phyloP scores from a whole-genome alignment of 805 yeast genomes.

The Zygosaccharomyces pseudorouxii region DNA sequence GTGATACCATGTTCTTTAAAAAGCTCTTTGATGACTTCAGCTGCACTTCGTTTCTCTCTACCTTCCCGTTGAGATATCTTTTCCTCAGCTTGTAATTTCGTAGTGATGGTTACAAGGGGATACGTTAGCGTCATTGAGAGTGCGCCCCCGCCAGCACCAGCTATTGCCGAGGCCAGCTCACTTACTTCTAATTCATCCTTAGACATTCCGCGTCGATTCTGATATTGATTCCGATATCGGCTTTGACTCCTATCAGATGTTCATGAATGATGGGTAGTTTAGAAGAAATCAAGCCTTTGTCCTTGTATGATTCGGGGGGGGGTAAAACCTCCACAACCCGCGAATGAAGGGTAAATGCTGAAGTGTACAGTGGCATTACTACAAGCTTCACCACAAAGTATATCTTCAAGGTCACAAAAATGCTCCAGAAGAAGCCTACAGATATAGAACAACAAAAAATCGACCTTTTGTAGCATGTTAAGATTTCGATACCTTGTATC shows the following conservation, averaged over 20 bases:
- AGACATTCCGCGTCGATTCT: conserved; percentile 3
- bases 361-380: too few species aligned
- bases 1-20: conserved; percentile 54
- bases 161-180: conserved; percentile 74
- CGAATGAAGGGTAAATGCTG: too few species aligned
- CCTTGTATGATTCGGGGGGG: too few species aligned
- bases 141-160: conserved; percentile 94
- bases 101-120: conserved; percentile 81
- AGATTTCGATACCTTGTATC: too few species aligned
- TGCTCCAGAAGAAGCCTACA: too few species aligned
- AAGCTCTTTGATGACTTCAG: conserved; percentile 44
- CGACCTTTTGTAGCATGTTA: too few species aligned
- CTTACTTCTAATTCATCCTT: conserved; percentile 14
- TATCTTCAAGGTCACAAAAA: too few species aligned
- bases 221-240: not conserved
- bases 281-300: too few species aligned
- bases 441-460: too few species aligned
- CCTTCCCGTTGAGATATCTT: conserved; percentile 20
- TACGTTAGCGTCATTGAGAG: conserved; percentile 82
- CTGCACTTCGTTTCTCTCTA: conserved; percentile 18
- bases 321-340: too few species aligned
- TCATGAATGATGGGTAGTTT: not conserved
- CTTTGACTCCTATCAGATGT: not conserved
- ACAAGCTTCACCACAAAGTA: too few species aligned
- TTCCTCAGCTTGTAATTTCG: conserved; percentile 65